phyloP scores from a whole-genome alignment of 441 rosid genomes.

The Erysimum cheiri region DNA sequence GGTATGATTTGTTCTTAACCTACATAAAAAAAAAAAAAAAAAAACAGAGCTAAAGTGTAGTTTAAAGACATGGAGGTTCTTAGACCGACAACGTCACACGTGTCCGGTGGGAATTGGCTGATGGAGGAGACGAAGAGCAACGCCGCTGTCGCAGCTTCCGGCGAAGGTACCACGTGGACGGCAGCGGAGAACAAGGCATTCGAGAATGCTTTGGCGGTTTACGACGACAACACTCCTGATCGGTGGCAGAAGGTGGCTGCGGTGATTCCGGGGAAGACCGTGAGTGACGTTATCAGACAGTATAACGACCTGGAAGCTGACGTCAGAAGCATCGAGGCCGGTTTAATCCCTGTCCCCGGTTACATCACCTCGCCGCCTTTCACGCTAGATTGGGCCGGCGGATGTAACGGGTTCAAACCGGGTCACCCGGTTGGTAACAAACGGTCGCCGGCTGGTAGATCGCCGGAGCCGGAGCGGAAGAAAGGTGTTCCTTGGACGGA shows the following conservation, averaged over 20 bases:
- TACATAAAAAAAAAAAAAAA: slow-evolving; percentile 36
- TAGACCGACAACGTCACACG: slow-evolving; percentile 48
- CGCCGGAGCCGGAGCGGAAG: slow-evolving; percentile 77
- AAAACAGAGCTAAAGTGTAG: slow-evolving; percentile 22
- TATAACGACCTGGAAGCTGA: slow-evolving; percentile 72
- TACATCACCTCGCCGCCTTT: slow-evolving; percentile 61
- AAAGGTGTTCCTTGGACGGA: slow-evolving; percentile 89
- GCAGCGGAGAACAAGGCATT: slow-evolving; percentile 69
- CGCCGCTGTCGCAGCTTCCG: background rate
- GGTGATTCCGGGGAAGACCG: slow-evolving; percentile 75
- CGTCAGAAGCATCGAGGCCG: slow-evolving; percentile 72
- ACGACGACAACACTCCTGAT: slow-evolving; percentile 67
- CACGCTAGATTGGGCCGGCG: slow-evolving; percentile 61
- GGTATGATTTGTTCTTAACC: slow-evolving; percentile 25
- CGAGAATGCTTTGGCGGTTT: slow-evolving; percentile 68
- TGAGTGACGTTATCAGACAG: slow-evolving; percentile 65
- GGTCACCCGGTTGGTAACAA: slow-evolving; percentile 61
- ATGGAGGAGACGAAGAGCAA: slow-evolving; percentile 52
- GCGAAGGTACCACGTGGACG: slow-evolving; percentile 54
- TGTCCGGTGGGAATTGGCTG: slow-evolving; percentile 51
- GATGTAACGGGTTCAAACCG: slow-evolving; percentile 61
- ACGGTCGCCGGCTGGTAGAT: slow-evolving; percentile 53
- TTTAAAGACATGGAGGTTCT: slow-evolving; percentile 60
- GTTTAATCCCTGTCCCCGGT: slow-evolving; percentile 65
- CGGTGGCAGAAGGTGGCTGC: slow-evolving; percentile 74